Conservation (phyloP, 2,329 filamentous ascomycete genomes). For the Cercospora nicotianae region DNA sequence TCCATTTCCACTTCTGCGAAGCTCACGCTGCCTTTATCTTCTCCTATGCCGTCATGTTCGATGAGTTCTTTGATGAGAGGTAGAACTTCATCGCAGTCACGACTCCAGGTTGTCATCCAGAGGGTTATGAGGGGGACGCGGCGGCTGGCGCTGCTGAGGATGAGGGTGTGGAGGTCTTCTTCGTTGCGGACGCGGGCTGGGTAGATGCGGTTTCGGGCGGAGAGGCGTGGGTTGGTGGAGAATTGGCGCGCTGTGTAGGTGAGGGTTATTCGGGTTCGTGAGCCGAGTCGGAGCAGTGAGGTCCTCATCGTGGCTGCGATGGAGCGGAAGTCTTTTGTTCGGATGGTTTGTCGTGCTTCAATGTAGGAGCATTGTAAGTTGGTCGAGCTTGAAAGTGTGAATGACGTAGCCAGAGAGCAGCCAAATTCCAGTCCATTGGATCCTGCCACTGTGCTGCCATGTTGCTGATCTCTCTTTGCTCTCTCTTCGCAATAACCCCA, state of each 20-base stretch:
- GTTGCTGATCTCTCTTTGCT: no score
- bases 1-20: slow-evolving; percentile 54
- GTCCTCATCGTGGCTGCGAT: not conserved
- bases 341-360: not conserved
- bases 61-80: slow-evolving; percentile 48
- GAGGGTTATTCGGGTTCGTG: not conserved
- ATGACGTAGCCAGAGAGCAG: not conserved
- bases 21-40: slow-evolving; percentile 47
- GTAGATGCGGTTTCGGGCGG: slow-evolving; percentile 40
- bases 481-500: no score
- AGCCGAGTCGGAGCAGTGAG: not conserved
- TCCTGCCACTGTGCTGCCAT: not conserved
- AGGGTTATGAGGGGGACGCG: slow-evolving; percentile 50
- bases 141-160: slow-evolving; percentile 48
- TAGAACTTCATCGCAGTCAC: slow-evolving; percentile 46
- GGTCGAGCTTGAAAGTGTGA: not conserved
- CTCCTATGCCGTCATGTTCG: slow-evolving; percentile 47
- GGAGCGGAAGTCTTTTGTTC: not conserved
- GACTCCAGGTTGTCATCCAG: slow-evolving; percentile 53
- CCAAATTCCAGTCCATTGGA: not conserved
- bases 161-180: slow-evolving; percentile 50
- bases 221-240: slow-evolving; percentile 21
- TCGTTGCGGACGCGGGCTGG: slow-evolving; percentile 47
- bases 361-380: not conserved
- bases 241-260: slow-evolving; percentile 22